A percentile compares a stretch with the other conserved stretches of the same genome.
Conservation (phyloP, 2,329 filamentous ascomycete species). For the Orbilia oligospora region DNA sequence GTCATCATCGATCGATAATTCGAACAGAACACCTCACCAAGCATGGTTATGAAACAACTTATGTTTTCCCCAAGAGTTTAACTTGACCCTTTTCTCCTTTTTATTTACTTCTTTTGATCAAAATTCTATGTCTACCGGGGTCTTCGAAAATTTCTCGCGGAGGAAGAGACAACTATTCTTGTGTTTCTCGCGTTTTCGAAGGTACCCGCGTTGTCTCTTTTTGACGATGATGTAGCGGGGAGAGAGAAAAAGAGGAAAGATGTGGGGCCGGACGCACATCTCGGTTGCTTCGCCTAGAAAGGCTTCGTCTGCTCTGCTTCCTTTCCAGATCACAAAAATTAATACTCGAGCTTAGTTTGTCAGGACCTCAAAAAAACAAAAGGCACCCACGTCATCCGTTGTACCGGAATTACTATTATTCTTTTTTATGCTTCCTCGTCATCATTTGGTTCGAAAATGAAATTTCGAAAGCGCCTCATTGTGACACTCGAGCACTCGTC, state of each 20-base stretch:
- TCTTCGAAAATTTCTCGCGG: background rate
- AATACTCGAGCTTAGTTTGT: background rate
- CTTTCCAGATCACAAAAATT: background rate
- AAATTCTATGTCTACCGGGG: background rate
- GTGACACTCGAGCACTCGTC: background rate
- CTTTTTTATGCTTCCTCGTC: background rate
- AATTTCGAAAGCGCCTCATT: background rate
- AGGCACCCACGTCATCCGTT: background rate
- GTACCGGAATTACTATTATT: too few species aligned
- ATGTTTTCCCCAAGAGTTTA: too few species aligned
- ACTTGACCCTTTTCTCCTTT: background rate
- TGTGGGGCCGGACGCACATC: conserved; percentile 17
- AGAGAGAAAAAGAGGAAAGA: background rate
- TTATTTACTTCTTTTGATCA: background rate
- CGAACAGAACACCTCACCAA: background rate
- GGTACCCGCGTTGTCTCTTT: conserved; percentile 34
- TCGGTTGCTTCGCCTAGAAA: conserved; percentile 2
- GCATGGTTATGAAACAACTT: background rate
- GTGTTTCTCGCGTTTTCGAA: background rate
- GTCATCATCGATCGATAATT: background rate
- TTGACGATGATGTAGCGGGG: conserved; percentile 10
- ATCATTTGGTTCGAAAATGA: background rate
- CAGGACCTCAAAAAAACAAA: background rate
- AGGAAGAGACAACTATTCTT: background rate
- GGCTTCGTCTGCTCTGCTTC: conserved; percentile 16